Conservation (phyloP, 1,284 basidiomycete genomes). For the Pseudozyma sp. region DNA sequence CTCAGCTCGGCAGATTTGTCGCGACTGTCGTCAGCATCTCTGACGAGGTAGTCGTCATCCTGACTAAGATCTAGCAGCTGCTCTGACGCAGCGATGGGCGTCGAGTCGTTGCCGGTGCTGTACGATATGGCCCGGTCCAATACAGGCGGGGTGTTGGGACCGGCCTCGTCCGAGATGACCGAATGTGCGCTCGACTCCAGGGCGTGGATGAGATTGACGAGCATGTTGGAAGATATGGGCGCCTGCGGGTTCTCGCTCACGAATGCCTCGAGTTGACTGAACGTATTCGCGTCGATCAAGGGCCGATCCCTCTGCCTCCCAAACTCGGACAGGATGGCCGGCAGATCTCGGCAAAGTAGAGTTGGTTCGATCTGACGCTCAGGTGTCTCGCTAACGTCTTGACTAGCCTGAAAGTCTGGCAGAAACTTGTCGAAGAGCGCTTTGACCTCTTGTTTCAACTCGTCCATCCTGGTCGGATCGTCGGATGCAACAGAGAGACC, state of each 20-base stretch:
- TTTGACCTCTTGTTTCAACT: constrained; percentile 32
- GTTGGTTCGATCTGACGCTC: constrained; percentile 19
- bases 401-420: constrained; percentile 27
- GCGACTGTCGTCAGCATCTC: constrained; percentile 32
- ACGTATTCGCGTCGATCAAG: constrained; percentile 38
- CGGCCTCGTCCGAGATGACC: constrained; percentile 22
- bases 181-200: constrained; percentile 40
- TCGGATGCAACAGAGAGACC: constrained; percentile 28
- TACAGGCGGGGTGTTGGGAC: constrained; percentile 21
- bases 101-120: constrained; percentile 39
- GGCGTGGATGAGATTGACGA: constrained; percentile 44
- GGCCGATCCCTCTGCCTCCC: constrained; percentile 36
- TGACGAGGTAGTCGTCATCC: constrained; percentile 38
- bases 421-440: constrained; percentile 43
- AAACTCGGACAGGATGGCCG: constrained; percentile 45
- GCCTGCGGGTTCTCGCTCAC: constrained; percentile 39
- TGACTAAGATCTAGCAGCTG: constrained; percentile 25
- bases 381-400: constrained; percentile 13
- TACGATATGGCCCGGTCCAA: constrained; percentile 26
- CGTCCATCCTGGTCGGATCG: constrained; percentile 28
- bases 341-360: constrained; percentile 40
- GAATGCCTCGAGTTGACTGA: constrained; percentile 38
- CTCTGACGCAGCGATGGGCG: constrained; percentile 25
- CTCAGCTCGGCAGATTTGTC: constrained; percentile 36
- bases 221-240: constrained; percentile 42